A percentile compares a stretch with the other conserved stretches of the same genome.
These are phyloP conservation scores for Parsonsia alboflavescens DNA, from an alignment of 257 asterid genomes.

Conservation along the genomic window DNA sequence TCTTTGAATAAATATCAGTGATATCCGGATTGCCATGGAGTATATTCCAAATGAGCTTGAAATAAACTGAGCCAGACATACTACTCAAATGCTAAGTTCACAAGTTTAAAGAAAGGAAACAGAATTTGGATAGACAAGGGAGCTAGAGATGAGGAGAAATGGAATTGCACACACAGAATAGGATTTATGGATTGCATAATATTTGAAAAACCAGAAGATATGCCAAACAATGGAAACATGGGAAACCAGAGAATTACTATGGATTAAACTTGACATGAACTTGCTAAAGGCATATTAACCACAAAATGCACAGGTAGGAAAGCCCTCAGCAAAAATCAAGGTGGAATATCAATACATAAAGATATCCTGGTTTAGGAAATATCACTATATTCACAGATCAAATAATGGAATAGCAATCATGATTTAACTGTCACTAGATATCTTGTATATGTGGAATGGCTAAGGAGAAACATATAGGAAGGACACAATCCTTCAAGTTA, in stretches of 20 bases:
- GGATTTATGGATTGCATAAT: not conserved
- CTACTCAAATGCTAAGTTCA: not conserved
- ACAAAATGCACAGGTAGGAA: not conserved
- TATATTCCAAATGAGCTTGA: not conserved
- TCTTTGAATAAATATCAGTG: not conserved
- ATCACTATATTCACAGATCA: not conserved
- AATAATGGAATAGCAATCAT: not conserved
- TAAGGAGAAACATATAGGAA: not conserved
- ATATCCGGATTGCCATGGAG: not conserved
- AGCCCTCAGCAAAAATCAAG: not conserved
- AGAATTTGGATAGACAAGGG: not conserved
- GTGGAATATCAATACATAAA: too few species aligned
- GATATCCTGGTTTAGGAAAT: not conserved
- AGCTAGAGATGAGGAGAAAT: not conserved
- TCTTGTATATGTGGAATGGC: not conserved
- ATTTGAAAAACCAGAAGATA: not conserved
- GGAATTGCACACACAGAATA: not conserved
- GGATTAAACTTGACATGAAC: not conserved
- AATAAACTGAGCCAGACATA: not conserved
- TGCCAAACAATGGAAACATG: not conserved
- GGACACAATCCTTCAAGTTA: not conserved
- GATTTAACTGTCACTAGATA: not conserved
- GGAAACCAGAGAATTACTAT: not conserved
- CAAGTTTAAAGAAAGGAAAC: not conserved
- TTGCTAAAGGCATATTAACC: not conserved